Evolutionary conservation across 352 stramenopile species (phyloP).

Genomic region (Phytophthora sp.): DNA sequence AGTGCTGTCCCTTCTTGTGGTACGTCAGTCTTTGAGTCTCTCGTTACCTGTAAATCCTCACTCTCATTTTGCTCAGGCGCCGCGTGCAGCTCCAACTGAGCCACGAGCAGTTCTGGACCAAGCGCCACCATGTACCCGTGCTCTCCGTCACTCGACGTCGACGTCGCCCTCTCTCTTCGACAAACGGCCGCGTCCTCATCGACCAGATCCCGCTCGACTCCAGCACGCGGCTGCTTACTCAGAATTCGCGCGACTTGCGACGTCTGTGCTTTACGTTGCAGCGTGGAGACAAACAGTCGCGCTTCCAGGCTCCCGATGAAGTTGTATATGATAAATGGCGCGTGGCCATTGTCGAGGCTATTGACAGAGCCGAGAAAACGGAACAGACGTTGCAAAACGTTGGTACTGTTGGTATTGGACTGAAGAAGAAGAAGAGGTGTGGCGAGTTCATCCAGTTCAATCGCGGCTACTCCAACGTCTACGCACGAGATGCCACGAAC

Average conservation of each 20-base stretch:
- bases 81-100: conserved; percentile 8
- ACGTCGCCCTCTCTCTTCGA: not conserved
- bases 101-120: conserved; percentile 9
- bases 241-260: not conserved
- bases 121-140: not conserved
- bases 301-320: conserved; percentile 9
- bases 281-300: not conserved
- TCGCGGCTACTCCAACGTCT: not conserved
- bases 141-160: conserved; percentile 7
- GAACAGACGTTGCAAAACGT: conserved; percentile 5
- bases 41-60: not conserved
- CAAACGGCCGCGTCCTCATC: not conserved
- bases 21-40: not conserved
- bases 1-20: conserved; percentile 1
- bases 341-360: conserved; percentile 1
- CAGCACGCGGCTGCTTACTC: not conserved
- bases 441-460: not conserved
- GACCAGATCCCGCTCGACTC: conserved; percentile 10
- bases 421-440: not conserved
- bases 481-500: conserved; percentile 3
- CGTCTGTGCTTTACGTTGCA: conserved; percentile 5
- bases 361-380: not conserved
- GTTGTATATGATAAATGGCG: conserved; percentile 4
- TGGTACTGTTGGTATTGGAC: not conserved
- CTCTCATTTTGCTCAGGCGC: conserved; percentile 1